Evolutionary conservation across 345 rosid genomes (phyloP), one percentile per base, ranked within the genome.

Genomic region (Streptanthus diversifolius): DNA sequence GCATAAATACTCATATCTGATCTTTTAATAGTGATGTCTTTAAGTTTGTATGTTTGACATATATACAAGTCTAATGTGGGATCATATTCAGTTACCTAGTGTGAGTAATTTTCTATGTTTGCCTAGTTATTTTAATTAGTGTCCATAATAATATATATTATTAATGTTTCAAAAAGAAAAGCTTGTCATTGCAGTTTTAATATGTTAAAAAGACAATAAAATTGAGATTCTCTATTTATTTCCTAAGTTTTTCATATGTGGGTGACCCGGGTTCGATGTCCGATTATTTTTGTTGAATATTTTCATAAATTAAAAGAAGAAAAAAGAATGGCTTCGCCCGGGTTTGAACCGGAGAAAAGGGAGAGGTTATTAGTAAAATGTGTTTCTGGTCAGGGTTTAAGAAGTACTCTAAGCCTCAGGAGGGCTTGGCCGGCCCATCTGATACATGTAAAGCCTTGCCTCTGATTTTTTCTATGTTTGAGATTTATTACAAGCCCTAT

Each of bases 231-330:
- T 17, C 22, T 25, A 1, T 25, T 25, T 3, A 25, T 25, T 8
- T 47, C 7, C 18, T 8, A 1, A 30, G 8, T 4, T 30, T 5
- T 30, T 30, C 7, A 5, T 30, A 1, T 30, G 8, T 30, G 86
- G 90, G 92, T 41, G 96, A 85, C 97, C 90, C 91, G 70, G 83
- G 90, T 86, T 87, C 93, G 95, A 86, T 86, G 90, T 88, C 90
- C 90, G 92, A 12, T 13, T 1, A n/a, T 27, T 1, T 33, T 11
- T 18, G 9, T 33, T 18, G 61, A 15, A 55, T 8, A 9, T 30
- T 43, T 5, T 7, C 4, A 2, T n/a, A 15, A 36, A 56, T 4
- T 15, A 55, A 8, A 3, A 5, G 1, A 2, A 0, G 2, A 8
- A 32, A 15, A 17, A 55, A 0, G 0, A 5, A 57, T 57, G 63